Conservation (phyloP, 306 rosid genomes). For the Cicer yamashitae region DNA sequence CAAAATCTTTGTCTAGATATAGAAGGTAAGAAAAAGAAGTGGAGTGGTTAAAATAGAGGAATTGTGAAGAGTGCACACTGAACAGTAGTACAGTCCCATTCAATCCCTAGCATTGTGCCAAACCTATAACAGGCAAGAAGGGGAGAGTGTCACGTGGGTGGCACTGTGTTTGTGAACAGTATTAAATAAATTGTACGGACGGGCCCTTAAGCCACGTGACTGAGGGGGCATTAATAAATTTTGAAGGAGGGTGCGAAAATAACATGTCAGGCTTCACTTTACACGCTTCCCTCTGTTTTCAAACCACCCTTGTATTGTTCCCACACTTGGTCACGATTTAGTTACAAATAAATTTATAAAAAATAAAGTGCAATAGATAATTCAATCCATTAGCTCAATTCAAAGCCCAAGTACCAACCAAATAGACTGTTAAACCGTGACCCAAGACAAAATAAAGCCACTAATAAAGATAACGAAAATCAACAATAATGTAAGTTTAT, state of each 20-base stretch:
- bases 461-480: too few relatives aligned
- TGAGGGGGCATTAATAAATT: conserved; percentile 11
- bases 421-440: too few relatives aligned
- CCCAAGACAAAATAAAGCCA: too few relatives aligned
- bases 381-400: too few relatives aligned
- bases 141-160: conserved; percentile 46
- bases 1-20: neutral
- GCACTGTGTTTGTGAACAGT: conserved; percentile 22
- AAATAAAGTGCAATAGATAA: too few relatives aligned
- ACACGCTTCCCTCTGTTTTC: neutral
- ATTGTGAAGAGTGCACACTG: neutral
- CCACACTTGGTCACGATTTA: neutral
- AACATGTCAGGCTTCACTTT: neutral
- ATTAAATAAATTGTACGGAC: conserved; percentile 41
- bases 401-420: too few relatives aligned
- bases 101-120: neutral
- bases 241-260: neutral
- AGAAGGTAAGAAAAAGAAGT: neutral
- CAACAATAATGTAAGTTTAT: too few relatives aligned
- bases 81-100: neutral
- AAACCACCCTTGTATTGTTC: neutral
- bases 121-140: conserved; percentile 11
- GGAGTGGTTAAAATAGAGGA: neutral
- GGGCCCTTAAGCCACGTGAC: conserved; percentile 49
- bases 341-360: neutral